Evolutionary conservation across 2,329 filamentous ascomycete species (phyloP).

Genomic region (Zymoseptoria passerinii): DNA sequence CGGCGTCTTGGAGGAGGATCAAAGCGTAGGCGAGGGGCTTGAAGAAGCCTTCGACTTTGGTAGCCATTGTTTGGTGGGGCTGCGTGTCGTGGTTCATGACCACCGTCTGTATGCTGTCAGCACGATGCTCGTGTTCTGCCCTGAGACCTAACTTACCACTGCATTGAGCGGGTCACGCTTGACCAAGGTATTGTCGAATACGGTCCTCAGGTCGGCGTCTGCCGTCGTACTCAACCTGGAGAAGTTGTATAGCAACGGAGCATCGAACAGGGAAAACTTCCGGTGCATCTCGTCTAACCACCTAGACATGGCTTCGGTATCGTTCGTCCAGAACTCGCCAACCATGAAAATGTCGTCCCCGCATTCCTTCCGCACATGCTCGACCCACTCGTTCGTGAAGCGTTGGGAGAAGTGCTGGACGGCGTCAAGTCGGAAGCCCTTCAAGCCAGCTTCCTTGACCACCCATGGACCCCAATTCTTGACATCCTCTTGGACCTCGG

Average conservation of each 20-base stretch:
- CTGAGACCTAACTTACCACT: slow-evolving; percentile 3
- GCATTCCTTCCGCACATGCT: slow-evolving; percentile 34
- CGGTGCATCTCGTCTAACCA: slow-evolving; percentile 44
- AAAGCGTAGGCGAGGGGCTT: slow-evolving; percentile 63
- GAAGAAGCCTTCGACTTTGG: slow-evolving; percentile 58
- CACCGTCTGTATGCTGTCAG: slow-evolving; percentile 39
- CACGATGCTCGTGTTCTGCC: too few species aligned
- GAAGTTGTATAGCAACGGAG: slow-evolving; percentile 60
- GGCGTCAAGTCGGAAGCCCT: slow-evolving; percentile 61
- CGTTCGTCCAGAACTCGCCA: slow-evolving; percentile 60
- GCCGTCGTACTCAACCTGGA: slow-evolving; percentile 44
- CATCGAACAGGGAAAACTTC: slow-evolving; percentile 58
- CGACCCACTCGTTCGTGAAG: slow-evolving; percentile 56
- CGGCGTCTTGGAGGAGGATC: slow-evolving; percentile 56
- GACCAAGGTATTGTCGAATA: slow-evolving; percentile 17
- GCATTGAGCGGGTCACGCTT: slow-evolving; percentile 10
- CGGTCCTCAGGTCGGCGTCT: slow-evolving; percentile 47
- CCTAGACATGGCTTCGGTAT: slow-evolving; percentile 45
- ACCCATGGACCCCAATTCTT: slow-evolving; percentile 62
- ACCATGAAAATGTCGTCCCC: slow-evolving; percentile 53
- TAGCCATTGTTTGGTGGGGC: slow-evolving; percentile 53
- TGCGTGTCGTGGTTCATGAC: slow-evolving; percentile 62
- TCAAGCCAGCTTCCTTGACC: slow-evolving; percentile 49
- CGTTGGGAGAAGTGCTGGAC: slow-evolving; percentile 61
- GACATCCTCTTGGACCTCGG: slow-evolving; percentile 56